Conservation (phyloP, 768 basidiomycete genomes). For the Tulasnella sp. region DNA sequence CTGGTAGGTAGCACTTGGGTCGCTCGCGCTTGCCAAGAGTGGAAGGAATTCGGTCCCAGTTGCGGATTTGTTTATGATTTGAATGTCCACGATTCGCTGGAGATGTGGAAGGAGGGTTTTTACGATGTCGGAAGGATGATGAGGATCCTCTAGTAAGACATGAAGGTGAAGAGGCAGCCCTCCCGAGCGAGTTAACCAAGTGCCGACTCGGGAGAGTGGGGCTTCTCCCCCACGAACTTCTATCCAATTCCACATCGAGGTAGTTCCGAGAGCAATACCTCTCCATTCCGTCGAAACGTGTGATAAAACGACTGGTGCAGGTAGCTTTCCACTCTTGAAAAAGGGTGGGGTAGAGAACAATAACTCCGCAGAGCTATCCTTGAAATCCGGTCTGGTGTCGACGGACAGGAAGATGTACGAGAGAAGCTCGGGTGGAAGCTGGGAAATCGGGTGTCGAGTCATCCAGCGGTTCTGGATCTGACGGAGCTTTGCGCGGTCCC, state of each 20-base stretch:
- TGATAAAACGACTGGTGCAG: neutral
- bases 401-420: neutral
- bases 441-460: neutral
- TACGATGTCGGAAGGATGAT: neutral
- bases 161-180: neutral
- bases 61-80: neutral
- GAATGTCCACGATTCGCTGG: neutral
- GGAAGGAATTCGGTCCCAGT: neutral
- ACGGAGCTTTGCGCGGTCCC: constrained; percentile 2
- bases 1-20: neutral
- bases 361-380: neutral
- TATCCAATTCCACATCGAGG: neutral
- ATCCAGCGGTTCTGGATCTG: neutral
- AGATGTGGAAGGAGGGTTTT: neutral
- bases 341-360: neutral
- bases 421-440: neutral
- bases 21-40: neutral
- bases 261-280: neutral
- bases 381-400: neutral
- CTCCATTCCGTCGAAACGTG: neutral
- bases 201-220: neutral
- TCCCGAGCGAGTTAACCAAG: neutral
- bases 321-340: neutral
- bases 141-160: neutral
- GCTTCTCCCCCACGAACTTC: neutral